Base-by-base conservation (phyloP, 768 basidiomycete genomes). In the Rhodotorula kratochvilovae region DNA sequence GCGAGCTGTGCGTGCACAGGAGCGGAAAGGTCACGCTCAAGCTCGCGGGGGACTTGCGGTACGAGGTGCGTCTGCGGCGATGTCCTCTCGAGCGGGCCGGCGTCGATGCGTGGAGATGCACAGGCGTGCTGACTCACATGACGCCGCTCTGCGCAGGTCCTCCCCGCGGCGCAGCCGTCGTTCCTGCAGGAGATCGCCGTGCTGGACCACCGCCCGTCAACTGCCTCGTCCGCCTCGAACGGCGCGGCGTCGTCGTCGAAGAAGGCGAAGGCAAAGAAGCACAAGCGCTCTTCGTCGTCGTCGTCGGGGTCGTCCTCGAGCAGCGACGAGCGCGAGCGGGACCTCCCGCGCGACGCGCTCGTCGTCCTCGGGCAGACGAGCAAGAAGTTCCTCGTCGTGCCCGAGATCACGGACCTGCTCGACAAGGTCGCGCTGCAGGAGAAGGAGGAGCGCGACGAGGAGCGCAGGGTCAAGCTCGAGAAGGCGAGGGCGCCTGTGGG, bases 111-210 rank as follows among this genome's bases (percentile, higher is more conserved):
- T n/a, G n/a, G n/a, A n/a, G n/a, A n/a, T n/a, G n/a, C n/a, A n/a
- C n/a, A n/a, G n/a, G n/a, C n/a, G n/a, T n/a, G n/a, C n/a, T n/a
- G n/a, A n/a, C n/a, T n/a, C n/a, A n/a, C n/a, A n/a, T 42, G 46
- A 50, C 53, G 29, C 33, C 21, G 19, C 27, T 36, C 27, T 11
- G 39, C 16, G 45, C 59, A 77, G 75, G 62, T 77, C 46, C 70
- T 78, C 46, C 75, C 78, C 36, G 78, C 73, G 16, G 76, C 78
- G 15, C 75, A 76, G 48, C 72, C 76, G 29, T 68, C 67, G 23
- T 78, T 78, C 71, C 55, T 78, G 23, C 78, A 78, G 46, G 76
- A 78, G 56, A 65, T 78, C 33, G 78, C 74, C 39, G 63, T 78
- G 60, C 60, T 77, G 48, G 71, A 74, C 59, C 75, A 70, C 61